Conservation (phyloP, 345 rosid genomes). For the Syzygium jambos region DNA sequence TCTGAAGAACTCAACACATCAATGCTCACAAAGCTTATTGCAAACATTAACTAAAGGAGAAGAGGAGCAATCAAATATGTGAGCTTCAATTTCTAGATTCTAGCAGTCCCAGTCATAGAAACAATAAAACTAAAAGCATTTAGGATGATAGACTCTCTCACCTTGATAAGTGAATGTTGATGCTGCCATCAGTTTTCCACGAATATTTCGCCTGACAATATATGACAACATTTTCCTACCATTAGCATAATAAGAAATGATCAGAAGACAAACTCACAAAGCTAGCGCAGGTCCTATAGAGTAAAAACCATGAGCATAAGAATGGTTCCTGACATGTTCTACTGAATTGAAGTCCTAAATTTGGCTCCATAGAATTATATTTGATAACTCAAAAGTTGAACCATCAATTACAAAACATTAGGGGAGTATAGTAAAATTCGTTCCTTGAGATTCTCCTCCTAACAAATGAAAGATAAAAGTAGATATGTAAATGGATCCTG, state of each 20-base stretch:
- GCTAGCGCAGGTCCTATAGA: background rate
- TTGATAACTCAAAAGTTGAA: background rate
- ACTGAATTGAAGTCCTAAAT: background rate
- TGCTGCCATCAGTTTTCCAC: background rate
- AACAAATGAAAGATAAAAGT: background rate
- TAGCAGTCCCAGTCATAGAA: background rate
- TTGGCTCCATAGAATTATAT: background rate
- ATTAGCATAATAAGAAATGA: background rate
- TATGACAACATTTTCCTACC: background rate
- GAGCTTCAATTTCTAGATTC: background rate
- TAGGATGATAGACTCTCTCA: background rate
- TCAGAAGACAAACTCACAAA: background rate
- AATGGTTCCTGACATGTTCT: background rate
- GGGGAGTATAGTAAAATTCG: background rate
- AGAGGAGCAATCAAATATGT: background rate
- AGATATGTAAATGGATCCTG: background rate
- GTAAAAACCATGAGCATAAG: background rate
- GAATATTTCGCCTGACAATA: background rate
- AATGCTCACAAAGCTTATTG: background rate
- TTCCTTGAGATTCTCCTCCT: background rate
- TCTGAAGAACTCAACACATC: background rate
- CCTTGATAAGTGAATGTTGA: background rate
- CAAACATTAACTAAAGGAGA: background rate
- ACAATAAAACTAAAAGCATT: background rate
- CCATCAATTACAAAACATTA: background rate